Evolutionary conservation across 352 stramenopile species (phyloP), one percentile per base, ranked within the genome.

Genomic region (Pythium phragmiticola): DNA sequence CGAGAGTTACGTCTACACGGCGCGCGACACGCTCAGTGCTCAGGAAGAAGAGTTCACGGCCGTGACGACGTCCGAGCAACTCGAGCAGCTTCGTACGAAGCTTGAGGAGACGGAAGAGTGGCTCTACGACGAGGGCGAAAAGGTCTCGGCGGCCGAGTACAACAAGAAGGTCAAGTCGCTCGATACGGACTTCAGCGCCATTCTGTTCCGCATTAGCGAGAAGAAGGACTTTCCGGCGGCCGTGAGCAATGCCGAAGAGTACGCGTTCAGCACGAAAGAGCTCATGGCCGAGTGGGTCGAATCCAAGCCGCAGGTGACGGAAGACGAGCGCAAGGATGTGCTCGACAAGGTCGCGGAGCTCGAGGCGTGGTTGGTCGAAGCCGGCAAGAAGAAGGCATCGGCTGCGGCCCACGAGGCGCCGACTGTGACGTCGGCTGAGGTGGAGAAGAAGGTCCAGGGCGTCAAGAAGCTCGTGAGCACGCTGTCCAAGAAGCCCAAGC

Each of bases 1-100:
- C 17, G 94, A 98, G 80, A 84, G 78, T 36, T 97, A 97, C 66
- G 95, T 99, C 50, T 98, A 98, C 71, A 84, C 81, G 50, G 86
- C 97, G 36, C 92, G 95, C 53, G 96, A 98, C 56, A 88, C 91
- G 37, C 68, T 98, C 12, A 72, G 68, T 17, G 68, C 71, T 2
- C 72, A 90, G 56, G 89, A 98, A 47, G 79, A 90, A 16, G 76
- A 87, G 55, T 73, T 90, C 16, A 86, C 95, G 52, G 50, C 83
- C 16, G 75, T 98, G 61, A 83, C 75, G 48, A 82, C 86, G 19
- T 76, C 97, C 1, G 88, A 96, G 47, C 88, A 98, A 66, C 74
- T 95, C 13, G 89, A 96, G 57, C 73, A 84, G 17, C 65, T 98
- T 30, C 57, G 70, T 26, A 74, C 80, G 26, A 77, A 86, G 61